Evolutionary conservation across 768 basidiomycete species (phyloP).

Genomic region (Collybiopsis luxurians): DNA sequence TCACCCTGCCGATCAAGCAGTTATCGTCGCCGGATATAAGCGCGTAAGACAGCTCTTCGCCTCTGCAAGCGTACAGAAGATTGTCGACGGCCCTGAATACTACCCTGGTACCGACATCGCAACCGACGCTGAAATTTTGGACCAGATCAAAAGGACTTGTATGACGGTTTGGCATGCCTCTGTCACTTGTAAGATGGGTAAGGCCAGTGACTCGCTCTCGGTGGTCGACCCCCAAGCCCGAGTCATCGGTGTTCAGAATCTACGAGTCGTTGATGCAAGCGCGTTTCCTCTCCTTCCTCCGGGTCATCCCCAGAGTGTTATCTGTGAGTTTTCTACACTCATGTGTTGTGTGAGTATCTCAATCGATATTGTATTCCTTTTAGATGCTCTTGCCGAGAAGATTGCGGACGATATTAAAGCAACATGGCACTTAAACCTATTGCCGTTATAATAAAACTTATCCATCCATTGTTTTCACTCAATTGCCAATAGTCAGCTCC

Average conservation of each 20-base stretch:
- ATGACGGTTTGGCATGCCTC: neutral
- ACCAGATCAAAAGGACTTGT: neutral
- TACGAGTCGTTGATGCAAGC: neutral
- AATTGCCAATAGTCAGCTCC: no score
- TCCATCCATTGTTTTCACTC: no score
- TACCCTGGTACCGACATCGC: slow-evolving; percentile 18
- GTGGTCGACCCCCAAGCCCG: neutral
- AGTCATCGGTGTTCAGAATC: neutral
- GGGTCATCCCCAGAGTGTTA: no score
- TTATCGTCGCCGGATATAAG: neutral
- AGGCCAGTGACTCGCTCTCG: neutral
- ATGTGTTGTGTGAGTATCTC: neutral
- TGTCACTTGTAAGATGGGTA: neutral
- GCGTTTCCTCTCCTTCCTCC: neutral
- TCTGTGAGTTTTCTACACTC: neutral
- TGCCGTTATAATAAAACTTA: no score
- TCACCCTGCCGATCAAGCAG: neutral
- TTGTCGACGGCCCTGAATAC: slow-evolving; percentile 7
- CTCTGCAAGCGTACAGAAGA: slow-evolving; percentile 2
- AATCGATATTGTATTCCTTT: neutral
- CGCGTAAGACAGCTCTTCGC: neutral
- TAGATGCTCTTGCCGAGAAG: neutral
- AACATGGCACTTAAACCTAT: neutral
- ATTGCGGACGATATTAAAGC: neutral
- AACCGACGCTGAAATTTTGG: slow-evolving; percentile 21